Conservation (phyloP, 257 asterid genomes). For the Solanum chmielewskii region DNA sequence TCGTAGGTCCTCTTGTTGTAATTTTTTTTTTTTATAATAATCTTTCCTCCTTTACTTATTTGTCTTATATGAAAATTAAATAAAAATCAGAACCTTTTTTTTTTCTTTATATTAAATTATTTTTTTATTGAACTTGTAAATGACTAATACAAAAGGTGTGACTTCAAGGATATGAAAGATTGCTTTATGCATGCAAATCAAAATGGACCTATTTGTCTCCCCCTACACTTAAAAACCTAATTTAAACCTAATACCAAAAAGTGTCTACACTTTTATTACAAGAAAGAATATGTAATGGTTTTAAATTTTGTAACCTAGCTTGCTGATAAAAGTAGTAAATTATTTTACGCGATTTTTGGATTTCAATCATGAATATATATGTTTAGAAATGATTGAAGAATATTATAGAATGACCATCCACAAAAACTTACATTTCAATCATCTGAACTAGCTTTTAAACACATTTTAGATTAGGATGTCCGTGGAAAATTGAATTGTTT, state of each 20-base stretch:
- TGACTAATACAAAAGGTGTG: not conserved
- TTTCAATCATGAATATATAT: no score
- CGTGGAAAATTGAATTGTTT: not conserved
- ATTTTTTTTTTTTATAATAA: not conserved
- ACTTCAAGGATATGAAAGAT: not conserved
- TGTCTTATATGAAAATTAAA: not conserved
- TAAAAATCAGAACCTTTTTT: not conserved
- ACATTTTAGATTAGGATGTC: not conserved
- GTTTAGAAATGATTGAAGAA: no score
- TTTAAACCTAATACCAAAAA: not conserved
- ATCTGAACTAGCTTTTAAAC: not conserved
- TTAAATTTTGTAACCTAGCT: not conserved
- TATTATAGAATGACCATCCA: no score
- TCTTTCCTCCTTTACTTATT: not conserved
- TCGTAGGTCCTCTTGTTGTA: not conserved
- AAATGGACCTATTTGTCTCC: not conserved
- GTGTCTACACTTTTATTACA: not conserved
- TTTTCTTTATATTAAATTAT: not conserved
- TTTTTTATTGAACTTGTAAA: not conserved
- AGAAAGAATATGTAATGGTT: not conserved
- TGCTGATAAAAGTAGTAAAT: not conserved
- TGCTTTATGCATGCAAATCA: not conserved
- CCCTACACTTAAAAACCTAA: not conserved
- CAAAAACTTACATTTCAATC: no score
- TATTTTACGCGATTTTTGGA: fast-evolving